These are phyloP conservation scores for Epichloe sylvatica DNA, from an alignment of 2,329 filamentous ascomycete genomes.

Conservation along the genomic window DNA sequence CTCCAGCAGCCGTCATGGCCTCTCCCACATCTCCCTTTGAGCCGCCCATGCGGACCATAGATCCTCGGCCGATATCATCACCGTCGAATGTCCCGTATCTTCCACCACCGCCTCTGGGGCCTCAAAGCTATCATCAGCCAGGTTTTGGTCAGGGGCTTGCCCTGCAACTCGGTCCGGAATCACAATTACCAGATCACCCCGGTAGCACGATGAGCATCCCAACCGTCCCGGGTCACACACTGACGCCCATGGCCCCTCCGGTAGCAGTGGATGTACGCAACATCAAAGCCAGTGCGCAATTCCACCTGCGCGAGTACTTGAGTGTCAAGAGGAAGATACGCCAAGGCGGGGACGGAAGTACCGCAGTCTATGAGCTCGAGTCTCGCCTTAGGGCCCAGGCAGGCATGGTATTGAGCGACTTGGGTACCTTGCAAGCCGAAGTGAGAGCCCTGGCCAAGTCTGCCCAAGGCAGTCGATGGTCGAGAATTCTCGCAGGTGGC, in stretches of 20 bases:
- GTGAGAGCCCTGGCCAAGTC: constrained; percentile 28
- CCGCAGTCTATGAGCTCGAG: constrained; percentile 25
- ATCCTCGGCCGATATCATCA: constrained; percentile 16
- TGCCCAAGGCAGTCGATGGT: constrained; percentile 37
- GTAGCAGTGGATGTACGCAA: constrained; percentile 15
- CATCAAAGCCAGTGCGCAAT: constrained; percentile 21
- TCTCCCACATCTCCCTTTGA: constrained; percentile 4
- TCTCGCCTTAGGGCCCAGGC: constrained; percentile 29
- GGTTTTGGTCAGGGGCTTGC: constrained; percentile 2
- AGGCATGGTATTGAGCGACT: constrained; percentile 27
- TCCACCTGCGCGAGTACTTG: constrained; percentile 23
- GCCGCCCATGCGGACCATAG: constrained; percentile 13
- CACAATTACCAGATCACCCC: constrained; percentile 12
- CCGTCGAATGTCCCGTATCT: constrained; percentile 8
- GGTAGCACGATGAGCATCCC: constrained; percentile 9
- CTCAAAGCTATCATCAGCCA: neutral
- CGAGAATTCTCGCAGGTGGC: constrained; percentile 37
- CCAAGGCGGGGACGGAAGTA: constrained; percentile 13
- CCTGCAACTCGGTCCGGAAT: constrained; percentile 10
- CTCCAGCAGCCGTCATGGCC: neutral
- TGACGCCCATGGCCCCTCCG: constrained; percentile 10
- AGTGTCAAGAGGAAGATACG: constrained; percentile 18
- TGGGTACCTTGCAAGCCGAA: constrained; percentile 30
- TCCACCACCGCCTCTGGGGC: constrained; percentile 6
- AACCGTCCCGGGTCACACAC: constrained; percentile 9